Evolutionary conservation across 2,329 filamentous ascomycete species (phyloP).

Genomic region (Fusarium chaquense): DNA sequence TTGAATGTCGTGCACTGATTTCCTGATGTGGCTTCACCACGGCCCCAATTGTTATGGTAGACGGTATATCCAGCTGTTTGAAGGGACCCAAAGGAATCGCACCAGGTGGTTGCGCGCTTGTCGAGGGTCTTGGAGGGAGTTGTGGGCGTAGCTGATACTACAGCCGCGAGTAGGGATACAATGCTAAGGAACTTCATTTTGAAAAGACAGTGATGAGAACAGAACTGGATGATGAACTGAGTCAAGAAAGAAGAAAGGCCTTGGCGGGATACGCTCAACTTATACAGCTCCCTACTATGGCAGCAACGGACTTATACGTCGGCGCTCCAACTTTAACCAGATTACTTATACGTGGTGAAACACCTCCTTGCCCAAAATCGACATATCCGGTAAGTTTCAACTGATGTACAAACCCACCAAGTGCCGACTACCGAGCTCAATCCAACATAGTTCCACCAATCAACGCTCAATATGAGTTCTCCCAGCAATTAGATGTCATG

Average conservation of each 20-base stretch:
- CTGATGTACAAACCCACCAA: slow-evolving; percentile 13
- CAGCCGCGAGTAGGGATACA: slow-evolving; percentile 48
- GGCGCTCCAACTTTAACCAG: slow-evolving; percentile 12
- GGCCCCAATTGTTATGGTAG: slow-evolving; percentile 67
- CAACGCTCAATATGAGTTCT: slow-evolving; percentile 10
- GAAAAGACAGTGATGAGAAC: not conserved
- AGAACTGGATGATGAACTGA: not conserved
- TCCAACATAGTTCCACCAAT: slow-evolving; percentile 29
- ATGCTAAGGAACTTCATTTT: slow-evolving; percentile 44
- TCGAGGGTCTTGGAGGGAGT: slow-evolving; percentile 45
- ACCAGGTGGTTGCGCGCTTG: slow-evolving; percentile 53
- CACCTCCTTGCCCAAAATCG: slow-evolving; percentile 12
- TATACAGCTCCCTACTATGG: slow-evolving; percentile 8
- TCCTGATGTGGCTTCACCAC: slow-evolving; percentile 52
- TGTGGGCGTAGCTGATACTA: slow-evolving; percentile 48
- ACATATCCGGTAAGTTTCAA: slow-evolving; percentile 25
- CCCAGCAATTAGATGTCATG: slow-evolving; percentile 27
- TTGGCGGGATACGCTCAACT: slow-evolving; percentile 9
- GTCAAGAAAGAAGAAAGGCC: not conserved
- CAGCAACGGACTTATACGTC: not conserved
- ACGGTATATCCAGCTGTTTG: slow-evolving; percentile 59
- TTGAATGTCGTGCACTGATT: slow-evolving; percentile 58
- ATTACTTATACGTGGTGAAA: slow-evolving; percentile 25
- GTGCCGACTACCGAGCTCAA: slow-evolving; percentile 30
- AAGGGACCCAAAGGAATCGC: slow-evolving; percentile 55